These are phyloP conservation scores for Paragyromitra xinjiangensis DNA, from an alignment of 495 filamentous ascomycete species.

Conservation along the genomic window DNA sequence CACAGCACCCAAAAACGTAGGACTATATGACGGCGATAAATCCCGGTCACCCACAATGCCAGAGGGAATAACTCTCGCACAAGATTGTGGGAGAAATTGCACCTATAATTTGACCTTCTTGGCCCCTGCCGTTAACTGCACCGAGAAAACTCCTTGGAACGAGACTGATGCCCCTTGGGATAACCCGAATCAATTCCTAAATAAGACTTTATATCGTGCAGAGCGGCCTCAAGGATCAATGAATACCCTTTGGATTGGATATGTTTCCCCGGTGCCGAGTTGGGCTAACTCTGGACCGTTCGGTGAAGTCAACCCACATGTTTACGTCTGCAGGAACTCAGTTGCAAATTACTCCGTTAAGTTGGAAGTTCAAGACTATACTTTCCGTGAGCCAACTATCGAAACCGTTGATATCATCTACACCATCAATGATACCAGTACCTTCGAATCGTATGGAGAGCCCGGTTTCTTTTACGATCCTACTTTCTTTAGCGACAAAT, in stretches of 20 bases:
- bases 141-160: not conserved
- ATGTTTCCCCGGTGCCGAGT: not conserved
- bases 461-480: too few relatives aligned
- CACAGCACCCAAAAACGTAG: not conserved
- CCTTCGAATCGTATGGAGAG: too few relatives aligned
- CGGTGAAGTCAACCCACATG: not conserved
- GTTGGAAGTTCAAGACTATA: not conserved
- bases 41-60: too few relatives aligned
- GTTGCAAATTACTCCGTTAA: conserved; percentile 13
- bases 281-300: not conserved
- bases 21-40: not conserved
- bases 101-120: conserved; percentile 10
- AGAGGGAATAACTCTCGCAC: not conserved
- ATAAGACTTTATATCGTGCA: not conserved
- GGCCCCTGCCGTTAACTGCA: conserved; percentile 5
- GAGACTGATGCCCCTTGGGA: not conserved
- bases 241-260: not conserved
- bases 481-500: too few relatives aligned
- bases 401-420: not conserved
- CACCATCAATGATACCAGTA: not conserved
- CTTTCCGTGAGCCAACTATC: not conserved
- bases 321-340: conserved; percentile 10
- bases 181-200: not conserved
- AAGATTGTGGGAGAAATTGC: not conserved
- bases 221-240: not conserved